A percentile compares a stretch with the other conserved stretches of the same genome.
Conservation (phyloP, 148 eudicot species). For the Fagopyrum homotropicum region DNA sequence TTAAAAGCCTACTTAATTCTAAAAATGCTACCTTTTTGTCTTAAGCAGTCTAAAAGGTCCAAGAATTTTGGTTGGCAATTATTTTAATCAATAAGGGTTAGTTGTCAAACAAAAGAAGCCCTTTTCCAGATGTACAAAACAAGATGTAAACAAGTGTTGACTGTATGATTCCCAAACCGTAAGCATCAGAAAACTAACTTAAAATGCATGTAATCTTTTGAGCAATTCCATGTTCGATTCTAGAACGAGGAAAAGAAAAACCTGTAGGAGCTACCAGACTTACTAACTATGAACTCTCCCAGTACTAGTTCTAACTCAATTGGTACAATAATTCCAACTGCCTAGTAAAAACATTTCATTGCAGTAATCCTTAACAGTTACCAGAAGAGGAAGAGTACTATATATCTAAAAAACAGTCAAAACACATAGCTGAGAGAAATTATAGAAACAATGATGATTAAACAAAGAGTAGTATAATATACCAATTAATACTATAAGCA, state of each 20-base stretch:
- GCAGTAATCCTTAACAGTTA: neutral
- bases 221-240: neutral
- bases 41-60: too few species aligned
- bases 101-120: neutral
- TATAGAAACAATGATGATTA: neutral
- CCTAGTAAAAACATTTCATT: neutral
- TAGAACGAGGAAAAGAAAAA: neutral
- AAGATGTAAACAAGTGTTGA: neutral
- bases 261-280: neutral
- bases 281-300: neutral
- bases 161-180: neutral
- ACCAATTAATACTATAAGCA: neutral
- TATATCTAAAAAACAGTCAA: neutral
- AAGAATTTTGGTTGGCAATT: neutral
- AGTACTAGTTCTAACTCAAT: neutral
- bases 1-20: neutral
- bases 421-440: neutral
- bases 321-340: neutral
- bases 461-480: neutral
- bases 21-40: neutral
- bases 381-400: neutral
- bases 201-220: neutral
- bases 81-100: neutral
- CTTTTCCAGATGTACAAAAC: neutral
- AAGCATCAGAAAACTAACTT: neutral